Evolutionary conservation across 1,284 basidiomycete genomes (phyloP).

Genomic region (Chiua sp.): DNA sequence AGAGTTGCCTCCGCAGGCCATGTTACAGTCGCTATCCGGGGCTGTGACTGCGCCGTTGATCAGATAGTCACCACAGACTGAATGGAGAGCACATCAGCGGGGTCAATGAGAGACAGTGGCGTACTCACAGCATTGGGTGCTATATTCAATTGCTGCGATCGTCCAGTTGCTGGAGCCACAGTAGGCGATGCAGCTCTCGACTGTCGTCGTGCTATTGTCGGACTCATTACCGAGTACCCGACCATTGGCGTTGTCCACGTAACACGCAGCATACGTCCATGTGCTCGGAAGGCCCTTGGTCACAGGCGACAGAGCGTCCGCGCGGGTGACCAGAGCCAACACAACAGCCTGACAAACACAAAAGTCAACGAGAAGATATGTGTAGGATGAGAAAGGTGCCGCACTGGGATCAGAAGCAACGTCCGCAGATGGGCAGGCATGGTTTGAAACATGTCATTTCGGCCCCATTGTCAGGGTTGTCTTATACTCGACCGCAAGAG

Average conservation of each 20-base stretch:
- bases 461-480: not conserved
- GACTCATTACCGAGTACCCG: constrained; percentile 48
- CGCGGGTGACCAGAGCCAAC: not conserved
- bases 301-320: not conserved
- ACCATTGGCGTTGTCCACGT: constrained; percentile 55
- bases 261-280: constrained; percentile 50
- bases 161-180: constrained; percentile 52
- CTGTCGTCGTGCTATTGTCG: constrained; percentile 41
- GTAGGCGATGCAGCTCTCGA: constrained; percentile 50
- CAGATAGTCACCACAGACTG: constrained; percentile 68
- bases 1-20: constrained; percentile 69
- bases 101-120: not conserved
- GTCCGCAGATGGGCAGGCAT: constrained; percentile 14
- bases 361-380: constrained; percentile 7
- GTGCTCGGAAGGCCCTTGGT: constrained; percentile 32
- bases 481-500: not conserved
- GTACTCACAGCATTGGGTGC: constrained; percentile 61
- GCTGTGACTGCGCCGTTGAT: constrained; percentile 61
- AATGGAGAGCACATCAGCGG: constrained; percentile 10
- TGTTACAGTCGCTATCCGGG: constrained; percentile 59
- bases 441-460: not conserved
- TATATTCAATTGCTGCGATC: constrained; percentile 50
- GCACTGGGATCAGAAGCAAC: constrained; percentile 6
- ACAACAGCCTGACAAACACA: constrained; percentile 7
- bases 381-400: not conserved